Evolutionary conservation across 2,329 filamentous ascomycete species (phyloP), one percentile per base, ranked within the genome.

Genomic region (Emergomyces africanus): DNA sequence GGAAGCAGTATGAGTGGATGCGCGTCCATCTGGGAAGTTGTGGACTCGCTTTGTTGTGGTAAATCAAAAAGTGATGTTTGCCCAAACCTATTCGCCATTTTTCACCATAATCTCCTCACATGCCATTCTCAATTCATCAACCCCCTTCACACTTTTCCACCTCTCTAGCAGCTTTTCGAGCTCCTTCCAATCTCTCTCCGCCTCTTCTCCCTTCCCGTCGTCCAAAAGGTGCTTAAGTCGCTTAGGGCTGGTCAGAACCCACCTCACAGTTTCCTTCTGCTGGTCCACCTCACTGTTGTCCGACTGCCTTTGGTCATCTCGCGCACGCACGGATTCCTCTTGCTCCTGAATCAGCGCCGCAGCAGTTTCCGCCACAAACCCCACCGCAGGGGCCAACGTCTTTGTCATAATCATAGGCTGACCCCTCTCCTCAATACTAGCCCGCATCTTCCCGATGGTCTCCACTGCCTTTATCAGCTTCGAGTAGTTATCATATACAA

Each of bases 401-500:
- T 75, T 77, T 14, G 75, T 75, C 69, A 77, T 74, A 0, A 71
- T 73, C 66, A 78, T 68, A n/a, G 77, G 74, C 12, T 72, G 70
- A 2, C 73, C 69, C 3, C 73, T 68, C 54, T 76, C 74, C 63
- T 78, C 76, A 72, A 79, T 77, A 60, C 75, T 77, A 60, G 66
- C 68, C 37, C 76, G 70, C 76, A 79, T 78, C 75, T 89, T 90
- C 55, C 88, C 83, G 68, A 99, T 99, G 2, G 92, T 97, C 73
- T 96, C 92, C 12, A 95, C 96, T 0, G 94, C 94, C n/a, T 87
- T 83, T 65, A 99, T 96, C 65, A 99, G 76, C 75, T 97, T 97
- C 66, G 88, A 94, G 73, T 97, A 99, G 71, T 99, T 99, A 72
- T 99, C 92, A 72, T 99, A 99, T 4, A 99, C 94, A 62, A 99